Percentiles rank a stretch among this genome's conserved stretches.
Evolutionary conservation across 768 basidiomycete genomes (phyloP).

Genomic region (Mycena leptocephala): DNA sequence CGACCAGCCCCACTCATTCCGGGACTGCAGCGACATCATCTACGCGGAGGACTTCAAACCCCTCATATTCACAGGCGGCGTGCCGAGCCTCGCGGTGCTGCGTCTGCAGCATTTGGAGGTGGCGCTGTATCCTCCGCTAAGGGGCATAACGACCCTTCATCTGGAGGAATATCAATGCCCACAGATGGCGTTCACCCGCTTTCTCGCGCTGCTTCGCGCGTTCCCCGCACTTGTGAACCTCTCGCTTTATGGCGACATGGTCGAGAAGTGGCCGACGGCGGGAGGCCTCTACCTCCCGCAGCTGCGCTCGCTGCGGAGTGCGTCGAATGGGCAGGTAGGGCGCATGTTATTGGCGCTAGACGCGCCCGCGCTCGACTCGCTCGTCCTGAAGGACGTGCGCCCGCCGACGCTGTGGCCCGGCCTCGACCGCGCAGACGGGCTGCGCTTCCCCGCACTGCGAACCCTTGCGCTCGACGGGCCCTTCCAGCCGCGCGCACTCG

Average conservation of each 20-base stretch:
- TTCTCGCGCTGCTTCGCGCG: constrained; percentile 45
- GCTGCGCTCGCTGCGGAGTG: constrained; percentile 28
- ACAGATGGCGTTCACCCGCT: constrained; percentile 42
- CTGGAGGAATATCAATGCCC: constrained; percentile 46
- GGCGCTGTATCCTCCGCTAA: constrained; percentile 22
- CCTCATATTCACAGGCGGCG: constrained; percentile 44
- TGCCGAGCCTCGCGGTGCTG: constrained; percentile 47
- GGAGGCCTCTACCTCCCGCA: constrained; percentile 9
- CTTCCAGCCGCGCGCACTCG: background rate
- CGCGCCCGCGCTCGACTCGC: constrained; percentile 2
- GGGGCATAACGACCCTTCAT: constrained; percentile 49
- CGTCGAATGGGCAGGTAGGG: background rate
- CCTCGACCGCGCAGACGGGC: background rate
- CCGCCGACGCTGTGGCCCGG: background rate
- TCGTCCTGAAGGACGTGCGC: constrained; percentile 25
- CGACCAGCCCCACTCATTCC: background rate
- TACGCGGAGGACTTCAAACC: background rate
- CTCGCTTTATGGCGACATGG: constrained; percentile 48
- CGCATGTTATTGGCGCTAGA: constrained; percentile 6
- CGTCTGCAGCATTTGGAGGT: constrained; percentile 44
- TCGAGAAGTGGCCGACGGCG: constrained; percentile 5
- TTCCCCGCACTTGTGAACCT: constrained; percentile 54
- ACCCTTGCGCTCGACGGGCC: constrained; percentile 13
- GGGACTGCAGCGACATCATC: background rate
- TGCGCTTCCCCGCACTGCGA: constrained; percentile 15